Evolutionary conservation across 441 rosid genomes (phyloP).

Genomic region (Adansonia gregorii): DNA sequence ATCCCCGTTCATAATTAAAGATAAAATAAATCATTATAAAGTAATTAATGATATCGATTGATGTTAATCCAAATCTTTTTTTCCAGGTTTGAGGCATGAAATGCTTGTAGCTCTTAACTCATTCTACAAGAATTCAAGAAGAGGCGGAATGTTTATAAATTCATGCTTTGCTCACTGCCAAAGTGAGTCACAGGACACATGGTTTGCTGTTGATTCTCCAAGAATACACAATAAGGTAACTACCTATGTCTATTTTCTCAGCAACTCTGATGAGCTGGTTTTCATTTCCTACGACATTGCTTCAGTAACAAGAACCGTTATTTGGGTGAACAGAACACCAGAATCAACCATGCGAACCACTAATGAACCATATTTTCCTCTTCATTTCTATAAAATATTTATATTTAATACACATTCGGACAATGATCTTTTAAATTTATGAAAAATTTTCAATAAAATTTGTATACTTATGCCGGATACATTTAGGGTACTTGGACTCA

Average conservation of each 20-base stretch:
- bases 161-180: constrained; percentile 84
- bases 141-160: constrained; percentile 69
- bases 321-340: not conserved
- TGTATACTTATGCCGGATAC: too few relatives aligned
- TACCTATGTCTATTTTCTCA: not conserved
- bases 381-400: too few relatives aligned
- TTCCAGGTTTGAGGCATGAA: constrained; percentile 57
- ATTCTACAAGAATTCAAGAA: constrained; percentile 42
- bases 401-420: too few relatives aligned
- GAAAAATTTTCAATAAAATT: too few relatives aligned
- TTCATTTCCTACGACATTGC: not conserved
- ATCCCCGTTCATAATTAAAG: not conserved
- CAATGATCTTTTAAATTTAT: too few relatives aligned
- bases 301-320: not conserved
- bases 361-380: not conserved
- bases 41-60: not conserved
- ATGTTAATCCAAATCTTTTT: constrained; percentile 1
- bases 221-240: constrained; percentile 56
- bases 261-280: not conserved
- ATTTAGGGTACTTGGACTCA: too few relatives aligned
- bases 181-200: constrained; percentile 68
- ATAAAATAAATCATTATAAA: not conserved
- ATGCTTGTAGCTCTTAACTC: constrained; percentile 51
- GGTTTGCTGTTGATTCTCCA: constrained; percentile 67
- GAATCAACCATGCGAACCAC: not conserved